Base-by-base conservation (phyloP, 1,284 basidiomycete species). In the Entoloma clypeatum region DNA sequence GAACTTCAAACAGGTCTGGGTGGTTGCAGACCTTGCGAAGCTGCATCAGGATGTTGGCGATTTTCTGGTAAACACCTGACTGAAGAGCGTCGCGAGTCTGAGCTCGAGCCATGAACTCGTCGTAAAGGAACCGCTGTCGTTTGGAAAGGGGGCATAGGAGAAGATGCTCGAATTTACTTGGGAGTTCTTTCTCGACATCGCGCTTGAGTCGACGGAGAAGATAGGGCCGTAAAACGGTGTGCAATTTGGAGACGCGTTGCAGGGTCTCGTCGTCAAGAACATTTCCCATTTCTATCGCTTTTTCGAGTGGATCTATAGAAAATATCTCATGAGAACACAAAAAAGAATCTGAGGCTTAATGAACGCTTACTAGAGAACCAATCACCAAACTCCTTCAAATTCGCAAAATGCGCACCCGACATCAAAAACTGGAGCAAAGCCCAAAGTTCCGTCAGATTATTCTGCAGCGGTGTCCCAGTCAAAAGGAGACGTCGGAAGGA, bases 11-110 rank as follows among this genome's bases (percentile, higher is more conserved):
- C 16, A 98, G 71, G 59, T 97, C 89, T 0, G 94, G 94, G 59
- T 97, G 93, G 55, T 96, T 96, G 71, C 93, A 95, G 27, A 93
- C 91, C 65, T 94, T 94, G 38, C 91, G 79, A 14, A 96, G 74
- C 60, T 98, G 95, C 94, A 98, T 98, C 45, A 98, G 74, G 46
- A 95, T 90, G 61, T 98, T 98, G 63, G 94, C 92, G 46, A 98
- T 92, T 60, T 93, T 93, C 62, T 86, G 82, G 54, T 88, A 88
- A 1, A 85, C 72, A 3, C 94, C 95, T 4, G 89, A 92, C 11
- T 85, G 75, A 35, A 98, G 74, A 10, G 90, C 90, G 53, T 90
- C 84, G 28, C 81, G 78, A 2, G 95, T 98, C 47, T 92, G 84
- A 0, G 90, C 82, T 19, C 95, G 79, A 4, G 86, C 77, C 93